Conservation (phyloP, 2,329 filamentous ascomycete genomes). For the Hypomyces perniciosus region DNA sequence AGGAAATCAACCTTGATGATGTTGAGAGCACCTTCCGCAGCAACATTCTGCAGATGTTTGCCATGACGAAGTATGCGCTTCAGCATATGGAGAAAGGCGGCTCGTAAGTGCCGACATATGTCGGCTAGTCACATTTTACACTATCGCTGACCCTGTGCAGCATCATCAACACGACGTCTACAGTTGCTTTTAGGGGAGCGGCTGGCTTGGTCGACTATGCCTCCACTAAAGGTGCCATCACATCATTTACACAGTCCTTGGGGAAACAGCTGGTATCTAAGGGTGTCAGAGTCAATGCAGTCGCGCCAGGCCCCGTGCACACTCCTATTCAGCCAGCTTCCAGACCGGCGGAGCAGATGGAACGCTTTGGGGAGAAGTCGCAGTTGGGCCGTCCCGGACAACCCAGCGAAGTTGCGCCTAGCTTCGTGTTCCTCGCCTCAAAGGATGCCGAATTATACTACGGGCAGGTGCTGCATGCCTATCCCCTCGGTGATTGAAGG, state of each 20-base stretch:
- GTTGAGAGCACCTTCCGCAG: conserved; percentile 68
- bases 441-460: conserved; percentile 35
- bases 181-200: conserved; percentile 46
- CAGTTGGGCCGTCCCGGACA: conserved; percentile 35
- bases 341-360: conserved; percentile 38
- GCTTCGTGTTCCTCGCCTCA: conserved; percentile 34
- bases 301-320: conserved; percentile 16
- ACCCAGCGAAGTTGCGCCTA: conserved; percentile 39
- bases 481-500: conserved; percentile 35
- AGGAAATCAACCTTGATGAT: conserved; percentile 47
- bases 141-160: too few species aligned
- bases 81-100: conserved; percentile 56
- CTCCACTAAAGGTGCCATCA: conserved; percentile 51
- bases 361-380: conserved; percentile 34
- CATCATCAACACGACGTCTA: conserved; percentile 49
- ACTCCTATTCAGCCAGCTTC: conserved; percentile 33
- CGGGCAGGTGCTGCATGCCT: conserved; percentile 35
- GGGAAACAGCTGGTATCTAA: conserved; percentile 43
- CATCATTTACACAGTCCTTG: conserved; percentile 45
- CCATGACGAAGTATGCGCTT: conserved; percentile 69
- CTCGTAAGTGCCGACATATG: too few species aligned
- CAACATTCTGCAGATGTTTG: conserved; percentile 80
- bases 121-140: too few species aligned
- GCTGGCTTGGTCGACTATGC: conserved; percentile 44
- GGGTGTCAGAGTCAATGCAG: conserved; percentile 46